Base-by-base conservation (phyloP, 2,329 filamentous ascomycete species). In the Beauveria bassiana region DNA sequence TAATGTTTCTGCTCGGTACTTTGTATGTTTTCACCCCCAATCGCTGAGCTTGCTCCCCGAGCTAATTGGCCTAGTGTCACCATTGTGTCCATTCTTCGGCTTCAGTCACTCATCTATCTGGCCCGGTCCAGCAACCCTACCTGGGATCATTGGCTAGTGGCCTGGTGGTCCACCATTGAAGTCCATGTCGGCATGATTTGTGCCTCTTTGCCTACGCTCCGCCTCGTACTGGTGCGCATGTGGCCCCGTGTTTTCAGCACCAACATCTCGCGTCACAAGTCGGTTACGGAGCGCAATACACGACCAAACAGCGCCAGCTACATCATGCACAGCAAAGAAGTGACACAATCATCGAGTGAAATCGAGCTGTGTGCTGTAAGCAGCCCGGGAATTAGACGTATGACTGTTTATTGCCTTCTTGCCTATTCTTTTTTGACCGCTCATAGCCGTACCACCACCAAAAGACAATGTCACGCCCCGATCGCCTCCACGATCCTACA, bases 1-100 rank as follows among this genome's bases (percentile, higher is more conserved):
- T 80, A 61, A 82, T 83, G 79, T 82, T 83, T 62, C 72, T 73
- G 14, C 73, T 82, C 12, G 80, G 81, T 12, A 70, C 74, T 20
- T 78, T 79, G 75, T 76, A 66, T 68, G 75, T 72, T 34, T 14
- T 4, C 47, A 24, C 12, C 16, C 24, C 24, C 12, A 22, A 12
- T 14, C n/a, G 3, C 9, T 20, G 20, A 9, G 5, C 16, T 16
- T 26, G 20, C 20, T 24, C 3, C 31, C 18, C 10, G 6, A 14
- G 16, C 59, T 56, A 46, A 55, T 38, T 6, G 18, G 22, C 20
- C 24, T 58, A 69, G 68, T 57, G 66, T 69, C 38, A 69, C 66
- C 16, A 38, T 68, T 28, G 62, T 70, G 10, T 68, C 66, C 47
- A 66, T 69, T 20, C 51, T 70, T 5, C 68, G 68, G 16, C 64